Evolutionary conservation across 2,329 filamentous ascomycete species (phyloP).

Genomic region (Sclerotinia glacialis): DNA sequence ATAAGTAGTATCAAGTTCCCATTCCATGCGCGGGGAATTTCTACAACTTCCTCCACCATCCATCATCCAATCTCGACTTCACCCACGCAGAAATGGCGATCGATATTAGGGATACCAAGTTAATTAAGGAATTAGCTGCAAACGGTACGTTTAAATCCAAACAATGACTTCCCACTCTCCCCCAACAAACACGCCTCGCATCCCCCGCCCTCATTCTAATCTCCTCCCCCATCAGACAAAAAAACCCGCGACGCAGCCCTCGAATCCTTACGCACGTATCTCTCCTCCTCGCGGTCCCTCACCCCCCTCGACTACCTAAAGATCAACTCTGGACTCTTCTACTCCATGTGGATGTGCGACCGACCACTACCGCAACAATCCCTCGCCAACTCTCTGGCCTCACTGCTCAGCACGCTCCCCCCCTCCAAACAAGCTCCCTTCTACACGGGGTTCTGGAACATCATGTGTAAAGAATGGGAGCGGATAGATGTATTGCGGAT

Average conservation of each 20-base stretch:
- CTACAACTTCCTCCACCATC: no score
- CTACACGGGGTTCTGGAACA: constrained; percentile 68
- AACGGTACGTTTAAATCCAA: constrained; percentile 34
- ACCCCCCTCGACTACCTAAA: constrained; percentile 72
- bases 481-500: constrained; percentile 72
- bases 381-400: constrained; percentile 74
- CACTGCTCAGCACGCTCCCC: constrained; percentile 61
- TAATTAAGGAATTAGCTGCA: constrained; percentile 41
- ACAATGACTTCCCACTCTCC: neutral
- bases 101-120: constrained; percentile 39
- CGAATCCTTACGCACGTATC: constrained; percentile 72
- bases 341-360: constrained; percentile 91
- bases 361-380: constrained; percentile 82
- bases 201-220: neutral
- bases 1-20: neutral
- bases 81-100: constrained; percentile 27
- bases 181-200: neutral
- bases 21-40: constrained; percentile 8
- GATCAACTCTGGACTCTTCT: constrained; percentile 94
- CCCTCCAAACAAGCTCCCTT: constrained; percentile 45
- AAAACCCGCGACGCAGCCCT: constrained; percentile 75
- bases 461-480: constrained; percentile 66
- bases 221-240: constrained; percentile 55
- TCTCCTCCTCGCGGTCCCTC: constrained; percentile 59
- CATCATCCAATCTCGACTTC: no score